These are phyloP conservation scores for Coemansia sp. DNA, from an alignment of 192 early-diverging fungal species.

Conservation along the genomic window DNA sequence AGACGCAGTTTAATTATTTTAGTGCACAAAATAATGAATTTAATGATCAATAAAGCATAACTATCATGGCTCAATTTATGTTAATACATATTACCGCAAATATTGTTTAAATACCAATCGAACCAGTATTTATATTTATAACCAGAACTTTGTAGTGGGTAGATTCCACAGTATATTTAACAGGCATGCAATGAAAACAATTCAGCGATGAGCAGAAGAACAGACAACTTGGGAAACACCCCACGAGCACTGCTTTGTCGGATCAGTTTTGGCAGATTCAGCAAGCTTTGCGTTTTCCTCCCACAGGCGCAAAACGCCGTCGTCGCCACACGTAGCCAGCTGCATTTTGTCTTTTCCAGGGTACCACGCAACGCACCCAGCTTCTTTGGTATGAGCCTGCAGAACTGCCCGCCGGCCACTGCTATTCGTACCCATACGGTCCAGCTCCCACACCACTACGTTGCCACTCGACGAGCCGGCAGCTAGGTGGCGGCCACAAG, in stretches of 20 bases:
- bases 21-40: no score
- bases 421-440: constrained; percentile 37
- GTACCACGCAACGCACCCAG: constrained; percentile 74
- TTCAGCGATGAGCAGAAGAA: background rate
- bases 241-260: constrained; percentile 30
- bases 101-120: no score
- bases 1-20: no score
- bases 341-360: constrained; percentile 46
- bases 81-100: no score
- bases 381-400: constrained; percentile 64
- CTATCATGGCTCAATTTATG: no score
- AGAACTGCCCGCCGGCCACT: constrained; percentile 47
- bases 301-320: constrained; percentile 74
- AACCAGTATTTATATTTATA: no score
- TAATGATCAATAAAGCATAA: no score
- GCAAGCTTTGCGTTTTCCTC: constrained; percentile 35
- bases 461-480: constrained; percentile 65
- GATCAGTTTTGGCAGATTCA: constrained; percentile 17
- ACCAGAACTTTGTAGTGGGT: no score
- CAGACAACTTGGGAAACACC: constrained; percentile 18
- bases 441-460: constrained; percentile 72
- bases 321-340: constrained; percentile 77
- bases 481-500: constrained; percentile 68
- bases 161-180: no score
- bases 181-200: background rate